Percentiles rank a stretch among this genome's conserved stretches.
Conservation (phyloP, 1,139 yeast genomes). For the Pichia sp. region DNA sequence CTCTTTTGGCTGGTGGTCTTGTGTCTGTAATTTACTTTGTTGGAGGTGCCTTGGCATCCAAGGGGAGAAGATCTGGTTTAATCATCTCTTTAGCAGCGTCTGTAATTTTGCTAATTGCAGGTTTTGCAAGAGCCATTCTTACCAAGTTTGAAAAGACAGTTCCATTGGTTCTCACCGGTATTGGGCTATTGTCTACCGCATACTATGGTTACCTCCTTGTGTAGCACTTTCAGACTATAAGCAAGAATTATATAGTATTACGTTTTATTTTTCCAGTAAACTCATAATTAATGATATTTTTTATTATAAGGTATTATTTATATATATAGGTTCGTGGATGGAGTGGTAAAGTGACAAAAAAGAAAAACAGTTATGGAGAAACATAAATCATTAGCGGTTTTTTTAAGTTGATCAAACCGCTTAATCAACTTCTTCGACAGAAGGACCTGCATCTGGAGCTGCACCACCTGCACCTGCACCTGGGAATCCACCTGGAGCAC, state of each 20-base stretch:
- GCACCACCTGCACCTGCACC: conserved; percentile 32
- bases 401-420: background rate
- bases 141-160: conserved; percentile 57
- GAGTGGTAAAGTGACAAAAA: background rate
- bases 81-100: conserved; percentile 77
- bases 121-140: conserved; percentile 48
- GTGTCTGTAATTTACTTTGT: conserved; percentile 66
- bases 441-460: conserved; percentile 52
- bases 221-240: too few species aligned
- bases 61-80: conserved; percentile 75
- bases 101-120: conserved; percentile 59
- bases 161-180: conserved; percentile 59
- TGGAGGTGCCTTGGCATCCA: conserved; percentile 72
- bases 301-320: background rate
- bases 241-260: too few species aligned
- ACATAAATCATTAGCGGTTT: background rate
- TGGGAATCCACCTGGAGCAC: conserved; percentile 14
- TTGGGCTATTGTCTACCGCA: conserved; percentile 63
- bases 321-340: conserved; percentile 1
- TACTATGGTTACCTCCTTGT: conserved; percentile 47
- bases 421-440: conserved; percentile 71
- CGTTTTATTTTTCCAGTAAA: too few species aligned
- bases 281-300: background rate
- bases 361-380: background rate
- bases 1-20: conserved; percentile 72